Base-by-base conservation (phyloP, 2,329 filamentous ascomycete genomes). In the Tolypocladium tropicale region DNA sequence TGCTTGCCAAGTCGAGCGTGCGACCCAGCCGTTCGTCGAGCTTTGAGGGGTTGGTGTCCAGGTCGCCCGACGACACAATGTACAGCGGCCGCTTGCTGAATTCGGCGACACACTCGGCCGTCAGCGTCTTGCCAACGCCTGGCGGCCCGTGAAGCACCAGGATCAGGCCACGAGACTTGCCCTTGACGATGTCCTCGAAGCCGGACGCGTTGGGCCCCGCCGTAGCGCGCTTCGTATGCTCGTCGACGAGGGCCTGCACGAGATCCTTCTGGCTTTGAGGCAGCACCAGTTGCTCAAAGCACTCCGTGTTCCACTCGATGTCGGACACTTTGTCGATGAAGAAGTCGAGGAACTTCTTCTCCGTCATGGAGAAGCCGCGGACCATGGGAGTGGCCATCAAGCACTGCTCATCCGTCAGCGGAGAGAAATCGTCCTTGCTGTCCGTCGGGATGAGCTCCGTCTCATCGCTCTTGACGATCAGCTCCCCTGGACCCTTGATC, bases 61-160 rank as follows among this genome's bases (percentile, higher is more conserved):
- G 32, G 14, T 48, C 25, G 43, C 43, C 43, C 9, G 37, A 78
- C 0, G 77, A 79, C 54, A 81, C 76, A 9, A 71, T 68, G 49
- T 78, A 78, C 2, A 79, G 63, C 0, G 76, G 77, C 63, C 74
- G 75, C 43, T 65, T 60, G 59, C 72, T 71, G 54, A 69, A 68
- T 66, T 70, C 69, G 1, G 74, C 73, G 1, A 75, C 67, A 1
- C 71, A 72, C 58, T 76, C 53, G 1, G 76, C 76, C 0, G 77
- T 78, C 0, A 73, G 70, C 0, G 77, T 79, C 66, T 79, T 79
- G 5, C 76, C 76, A 0, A 78, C 75, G 30, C 76, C 76, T 0
- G 76, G 76, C 0, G 74, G 70, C 30, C 77, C 76, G 56, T 78
- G 75, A 0, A 79, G 64, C 0, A 79, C 62, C 0, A 78, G 67